Conservation (phyloP, 2,329 filamentous ascomycete species). For the Ceratocystis lukuohia region DNA sequence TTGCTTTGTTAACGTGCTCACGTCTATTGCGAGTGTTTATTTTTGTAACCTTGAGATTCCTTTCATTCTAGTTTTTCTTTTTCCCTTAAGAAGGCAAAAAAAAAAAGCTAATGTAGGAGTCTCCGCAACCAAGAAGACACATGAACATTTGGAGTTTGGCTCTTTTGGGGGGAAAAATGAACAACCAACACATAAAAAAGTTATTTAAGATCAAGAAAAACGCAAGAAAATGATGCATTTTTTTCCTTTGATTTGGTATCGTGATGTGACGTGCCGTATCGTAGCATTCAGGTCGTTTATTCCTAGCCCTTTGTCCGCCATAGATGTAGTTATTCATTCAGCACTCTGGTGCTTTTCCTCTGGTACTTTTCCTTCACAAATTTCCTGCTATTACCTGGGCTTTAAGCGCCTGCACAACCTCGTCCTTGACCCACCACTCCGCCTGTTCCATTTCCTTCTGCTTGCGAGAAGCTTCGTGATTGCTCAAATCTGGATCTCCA, state of each 20-base stretch:
- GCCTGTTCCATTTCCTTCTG: constrained; percentile 24
- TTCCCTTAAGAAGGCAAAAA: neutral
- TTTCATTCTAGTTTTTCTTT: constrained; percentile 7
- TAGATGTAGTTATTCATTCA: neutral
- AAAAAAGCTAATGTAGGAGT: too few species aligned
- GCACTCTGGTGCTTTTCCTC: neutral
- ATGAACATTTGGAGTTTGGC: constrained; percentile 5
- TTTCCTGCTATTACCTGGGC: constrained; percentile 30
- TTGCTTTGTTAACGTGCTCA: neutral
- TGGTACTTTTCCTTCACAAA: neutral
- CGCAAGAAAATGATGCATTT: neutral
- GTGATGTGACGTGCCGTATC: neutral
- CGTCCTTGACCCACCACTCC: constrained; percentile 43
- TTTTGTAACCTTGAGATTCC: constrained; percentile 22
- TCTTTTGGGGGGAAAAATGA: neutral
- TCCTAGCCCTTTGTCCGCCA: neutral
- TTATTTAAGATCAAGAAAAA: constrained; percentile 9
- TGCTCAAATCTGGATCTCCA: constrained; percentile 21
- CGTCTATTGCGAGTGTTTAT: neutral
- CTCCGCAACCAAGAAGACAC: neutral
- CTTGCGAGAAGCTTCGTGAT: constrained; percentile 20
- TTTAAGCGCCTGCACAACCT: constrained; percentile 42
- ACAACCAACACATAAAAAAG: constrained; percentile 16
- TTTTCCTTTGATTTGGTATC: too few species aligned
- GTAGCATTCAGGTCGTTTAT: neutral